These are phyloP conservation scores for Iris pallida DNA, from an alignment of 116 monocot species.

Conservation along the genomic window DNA sequence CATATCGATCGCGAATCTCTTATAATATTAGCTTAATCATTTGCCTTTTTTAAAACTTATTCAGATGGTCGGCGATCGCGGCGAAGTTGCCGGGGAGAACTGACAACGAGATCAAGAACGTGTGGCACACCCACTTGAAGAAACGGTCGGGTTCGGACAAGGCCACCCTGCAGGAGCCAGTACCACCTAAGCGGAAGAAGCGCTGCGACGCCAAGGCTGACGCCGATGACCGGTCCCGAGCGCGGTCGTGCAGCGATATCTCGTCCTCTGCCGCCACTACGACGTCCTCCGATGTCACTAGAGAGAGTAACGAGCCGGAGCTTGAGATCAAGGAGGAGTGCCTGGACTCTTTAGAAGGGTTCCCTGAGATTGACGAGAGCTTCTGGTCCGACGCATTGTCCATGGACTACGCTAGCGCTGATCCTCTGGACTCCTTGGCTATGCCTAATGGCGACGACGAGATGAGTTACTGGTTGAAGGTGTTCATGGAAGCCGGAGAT, in stretches of 20 bases:
- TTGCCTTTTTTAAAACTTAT: neutral
- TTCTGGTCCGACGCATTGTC: slow-evolving; percentile 6
- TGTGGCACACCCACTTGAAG: slow-evolving; percentile 54
- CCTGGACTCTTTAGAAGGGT: slow-evolving; percentile 1
- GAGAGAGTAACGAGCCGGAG: neutral
- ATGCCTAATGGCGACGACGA: neutral
- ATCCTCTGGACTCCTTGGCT: neutral
- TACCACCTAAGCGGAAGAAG: neutral
- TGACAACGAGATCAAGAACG: slow-evolving; percentile 59
- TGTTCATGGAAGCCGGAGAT: slow-evolving; percentile 13
- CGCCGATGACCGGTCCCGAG: neutral
- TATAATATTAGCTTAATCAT: no score
- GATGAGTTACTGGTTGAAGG: slow-evolving; percentile 22
- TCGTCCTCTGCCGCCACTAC: no score
- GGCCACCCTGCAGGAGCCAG: neutral
- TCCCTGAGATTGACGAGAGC: slow-evolving; percentile 9
- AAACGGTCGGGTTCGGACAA: slow-evolving; percentile 10
- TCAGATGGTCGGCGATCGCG: slow-evolving; percentile 55
- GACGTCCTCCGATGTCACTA: neutral
- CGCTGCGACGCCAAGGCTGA: neutral
- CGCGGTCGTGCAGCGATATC: neutral
- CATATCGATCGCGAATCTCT: no score
- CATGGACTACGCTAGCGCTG: neutral
- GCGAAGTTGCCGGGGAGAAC: slow-evolving; percentile 42
- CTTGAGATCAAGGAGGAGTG: neutral